These are phyloP conservation scores for Solanum clarkiae DNA, from an alignment of 257 asterid species.

Conservation along the genomic window DNA sequence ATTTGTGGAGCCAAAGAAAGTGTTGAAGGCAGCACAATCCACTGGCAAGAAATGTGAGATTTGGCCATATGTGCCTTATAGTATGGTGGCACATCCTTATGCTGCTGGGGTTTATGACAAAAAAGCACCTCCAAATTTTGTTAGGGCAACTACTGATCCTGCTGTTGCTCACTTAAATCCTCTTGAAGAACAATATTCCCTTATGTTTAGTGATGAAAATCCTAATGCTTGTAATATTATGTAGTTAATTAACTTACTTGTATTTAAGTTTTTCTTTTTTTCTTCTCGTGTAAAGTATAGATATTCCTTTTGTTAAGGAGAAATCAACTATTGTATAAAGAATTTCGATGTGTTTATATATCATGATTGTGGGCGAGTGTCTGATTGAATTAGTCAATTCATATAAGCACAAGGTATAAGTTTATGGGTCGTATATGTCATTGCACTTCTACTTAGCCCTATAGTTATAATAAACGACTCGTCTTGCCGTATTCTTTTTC, in stretches of 20 bases:
- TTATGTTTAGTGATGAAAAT: conserved; percentile 85
- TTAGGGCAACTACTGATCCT: conserved; percentile 56
- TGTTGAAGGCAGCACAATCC: conserved; percentile 49
- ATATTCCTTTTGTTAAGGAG: neutral
- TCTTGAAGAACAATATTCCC: conserved; percentile 55
- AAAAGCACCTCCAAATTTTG: conserved; percentile 70
- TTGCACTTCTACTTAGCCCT: neutral
- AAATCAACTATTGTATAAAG: neutral
- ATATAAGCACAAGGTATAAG: neutral
- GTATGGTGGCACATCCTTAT: conserved; percentile 68
- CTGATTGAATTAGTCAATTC: neutral
- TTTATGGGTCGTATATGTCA: neutral
- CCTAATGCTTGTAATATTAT: conserved; percentile 70
- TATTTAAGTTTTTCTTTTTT: neutral
- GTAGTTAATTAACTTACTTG: conserved; percentile 13
- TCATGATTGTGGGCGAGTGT: neutral
- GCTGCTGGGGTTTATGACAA: conserved; percentile 78
- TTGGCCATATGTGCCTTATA: conserved; percentile 83
- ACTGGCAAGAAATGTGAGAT: conserved; percentile 60
- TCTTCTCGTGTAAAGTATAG: no score
- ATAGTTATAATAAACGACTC: no score
- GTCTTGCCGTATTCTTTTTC: no score
- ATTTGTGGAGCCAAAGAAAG: conserved; percentile 67
- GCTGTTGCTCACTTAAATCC: conserved; percentile 62
- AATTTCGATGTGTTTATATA: neutral